phyloP scores from a whole-genome alignment of 1,139 yeast species.

The Kodamaea fungicola region DNA sequence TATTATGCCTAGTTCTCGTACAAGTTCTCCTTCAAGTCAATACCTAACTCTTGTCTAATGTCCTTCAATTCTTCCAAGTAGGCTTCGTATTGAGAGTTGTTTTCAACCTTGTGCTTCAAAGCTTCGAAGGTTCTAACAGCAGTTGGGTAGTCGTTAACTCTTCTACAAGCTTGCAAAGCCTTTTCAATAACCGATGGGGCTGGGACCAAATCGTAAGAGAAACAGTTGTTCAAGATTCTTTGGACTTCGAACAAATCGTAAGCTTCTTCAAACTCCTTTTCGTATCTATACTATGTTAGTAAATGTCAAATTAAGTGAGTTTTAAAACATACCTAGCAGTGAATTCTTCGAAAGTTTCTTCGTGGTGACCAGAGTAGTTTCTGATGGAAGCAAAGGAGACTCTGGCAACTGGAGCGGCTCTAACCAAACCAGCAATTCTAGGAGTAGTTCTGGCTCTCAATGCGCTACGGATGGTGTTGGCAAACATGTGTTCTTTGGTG shows the following conservation, averaged over 20 bases:
- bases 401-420: slow-evolving; percentile 17
- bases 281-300: slow-evolving; percentile 56
- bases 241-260: slow-evolving; percentile 97
- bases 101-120: slow-evolving; percentile 92
- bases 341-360: slow-evolving; percentile 93
- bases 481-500: slow-evolving; percentile 30
- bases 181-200: slow-evolving; percentile 94
- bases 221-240: slow-evolving; percentile 84
- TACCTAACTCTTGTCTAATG: slow-evolving; percentile 87
- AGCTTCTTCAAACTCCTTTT: slow-evolving; percentile 96
- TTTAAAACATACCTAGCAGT: slow-evolving; percentile 58
- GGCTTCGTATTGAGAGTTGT: slow-evolving; percentile 88
- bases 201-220: slow-evolving; percentile 97
- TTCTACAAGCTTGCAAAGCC: slow-evolving; percentile 97
- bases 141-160: slow-evolving; percentile 98
- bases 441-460: slow-evolving; percentile 43
- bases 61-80: slow-evolving; percentile 93
- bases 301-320: slow-evolving; percentile 4
- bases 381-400: slow-evolving; percentile 37
- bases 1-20: slow-evolving; percentile 25
- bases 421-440: slow-evolving; percentile 23
- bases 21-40: slow-evolving; percentile 91
- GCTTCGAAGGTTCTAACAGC: slow-evolving; percentile 98
- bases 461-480: slow-evolving; percentile 52
- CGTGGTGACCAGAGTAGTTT: slow-evolving; percentile 73